These are phyloP conservation scores for Pichia sporocuriosa DNA, from an alignment of 805 yeast species.

Conservation along the genomic window DNA sequence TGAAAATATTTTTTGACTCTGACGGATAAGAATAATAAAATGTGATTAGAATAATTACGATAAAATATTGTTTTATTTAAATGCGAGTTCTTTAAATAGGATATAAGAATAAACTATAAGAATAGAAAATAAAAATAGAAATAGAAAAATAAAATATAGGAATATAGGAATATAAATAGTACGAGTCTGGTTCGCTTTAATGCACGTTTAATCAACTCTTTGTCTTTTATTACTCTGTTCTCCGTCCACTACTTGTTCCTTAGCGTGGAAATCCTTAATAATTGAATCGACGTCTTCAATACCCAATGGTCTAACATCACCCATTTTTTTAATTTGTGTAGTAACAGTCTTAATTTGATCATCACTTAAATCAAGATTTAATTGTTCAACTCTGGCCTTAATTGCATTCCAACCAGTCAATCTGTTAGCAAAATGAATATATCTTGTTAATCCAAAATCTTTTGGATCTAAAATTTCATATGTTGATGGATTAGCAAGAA, in stretches of 20 bases:
- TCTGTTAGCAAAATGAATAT: constrained; percentile 54
- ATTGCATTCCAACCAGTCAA: constrained; percentile 61
- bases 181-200: neutral
- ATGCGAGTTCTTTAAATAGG: no score
- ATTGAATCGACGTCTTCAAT: constrained; percentile 58
- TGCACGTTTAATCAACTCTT: constrained; percentile 11
- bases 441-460: constrained; percentile 55
- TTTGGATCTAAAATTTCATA: constrained; percentile 52
- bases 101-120: no score
- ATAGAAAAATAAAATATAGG: neutral
- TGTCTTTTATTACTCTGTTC: constrained; percentile 17
- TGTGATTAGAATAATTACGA: no score
- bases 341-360: constrained; percentile 54
- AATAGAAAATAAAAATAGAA: no score
- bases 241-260: constrained; percentile 3
- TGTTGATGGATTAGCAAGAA: constrained; percentile 57
- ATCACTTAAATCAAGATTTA: constrained; percentile 48
- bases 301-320: constrained; percentile 53
- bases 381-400: constrained; percentile 54
- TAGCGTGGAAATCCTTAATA: constrained; percentile 46
- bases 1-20: no score
- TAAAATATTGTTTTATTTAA: no score
- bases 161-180: neutral
- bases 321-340: constrained; percentile 46
- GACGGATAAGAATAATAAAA: no score